Conservation (phyloP, 2,329 filamentous ascomycete species). For the Verticillium albo-atrum region DNA sequence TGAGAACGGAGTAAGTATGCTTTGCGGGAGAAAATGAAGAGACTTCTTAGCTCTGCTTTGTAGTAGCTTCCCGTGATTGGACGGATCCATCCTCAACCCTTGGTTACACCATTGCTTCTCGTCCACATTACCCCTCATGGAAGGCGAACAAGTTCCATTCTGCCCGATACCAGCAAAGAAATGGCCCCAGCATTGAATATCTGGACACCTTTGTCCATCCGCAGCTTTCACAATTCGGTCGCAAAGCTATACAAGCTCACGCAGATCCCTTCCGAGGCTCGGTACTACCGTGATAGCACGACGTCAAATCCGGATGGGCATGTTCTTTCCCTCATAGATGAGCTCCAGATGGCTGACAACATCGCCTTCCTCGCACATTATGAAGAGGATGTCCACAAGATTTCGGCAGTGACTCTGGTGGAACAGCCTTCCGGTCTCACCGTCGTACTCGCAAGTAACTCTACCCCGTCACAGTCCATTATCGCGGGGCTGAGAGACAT, state of each 20-base stretch:
- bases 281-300: neutral
- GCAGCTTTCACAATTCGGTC: neutral
- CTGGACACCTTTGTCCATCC: neutral
- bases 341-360: neutral
- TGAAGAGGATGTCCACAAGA: neutral
- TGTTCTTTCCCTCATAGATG: neutral
- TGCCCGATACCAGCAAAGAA: neutral
- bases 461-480: neutral
- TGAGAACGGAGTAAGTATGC: too few relatives aligned
- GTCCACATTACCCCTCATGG: neutral
- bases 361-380: neutral
- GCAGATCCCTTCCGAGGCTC: neutral
- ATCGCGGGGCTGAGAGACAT: neutral
- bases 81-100: neutral
- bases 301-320: neutral
- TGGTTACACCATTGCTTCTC: neutral
- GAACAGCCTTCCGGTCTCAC: neutral
- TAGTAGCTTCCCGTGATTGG: neutral
- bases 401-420: neutral
- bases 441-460: neutral
- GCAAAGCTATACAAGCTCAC: neutral
- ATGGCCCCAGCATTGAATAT: neutral
- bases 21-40: too few relatives aligned
- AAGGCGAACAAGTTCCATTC: neutral
- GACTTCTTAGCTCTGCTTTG: too few relatives aligned